phyloP scores from a whole-genome alignment of 2,329 filamentous ascomycete species.

The Grosmannia huntii region DNA sequence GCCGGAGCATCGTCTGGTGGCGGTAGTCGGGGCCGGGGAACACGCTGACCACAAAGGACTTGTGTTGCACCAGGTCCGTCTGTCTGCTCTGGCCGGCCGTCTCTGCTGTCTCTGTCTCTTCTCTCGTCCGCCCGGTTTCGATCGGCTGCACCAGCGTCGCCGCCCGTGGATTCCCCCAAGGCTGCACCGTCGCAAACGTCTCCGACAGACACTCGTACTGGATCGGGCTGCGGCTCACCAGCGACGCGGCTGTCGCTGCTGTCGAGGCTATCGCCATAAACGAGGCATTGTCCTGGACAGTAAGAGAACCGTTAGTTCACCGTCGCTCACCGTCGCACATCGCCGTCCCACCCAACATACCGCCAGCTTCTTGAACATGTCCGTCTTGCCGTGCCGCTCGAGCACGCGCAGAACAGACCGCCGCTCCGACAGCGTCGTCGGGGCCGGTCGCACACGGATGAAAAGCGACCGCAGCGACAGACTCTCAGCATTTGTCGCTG shows the following conservation, averaged over 20 bases:
- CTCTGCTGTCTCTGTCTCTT: not conserved
- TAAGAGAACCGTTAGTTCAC: no score
- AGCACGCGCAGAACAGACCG: constrained; percentile 40
- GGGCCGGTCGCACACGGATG: constrained; percentile 37
- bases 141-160: constrained; percentile 12
- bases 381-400: constrained; percentile 34
- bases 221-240: constrained; percentile 35
- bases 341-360: constrained; percentile 15
- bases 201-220: constrained; percentile 26
- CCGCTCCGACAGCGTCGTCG: constrained; percentile 39
- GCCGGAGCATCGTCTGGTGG: constrained; percentile 24
- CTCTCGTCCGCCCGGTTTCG: not conserved
- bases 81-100: not conserved
- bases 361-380: constrained; percentile 37
- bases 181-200: constrained; percentile 13
- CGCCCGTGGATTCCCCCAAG: constrained; percentile 9
- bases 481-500: not conserved
- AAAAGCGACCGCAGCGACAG: constrained; percentile 23
- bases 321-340: no score
- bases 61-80: constrained; percentile 10
- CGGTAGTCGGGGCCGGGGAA: constrained; percentile 25
- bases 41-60: constrained; percentile 30
- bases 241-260: constrained; percentile 22
- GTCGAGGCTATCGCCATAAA: constrained; percentile 37
- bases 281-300: constrained; percentile 29